phyloP scores from a whole-genome alignment of 805 yeast genomes.

The Wickerhamomyces hampshirensis region DNA sequence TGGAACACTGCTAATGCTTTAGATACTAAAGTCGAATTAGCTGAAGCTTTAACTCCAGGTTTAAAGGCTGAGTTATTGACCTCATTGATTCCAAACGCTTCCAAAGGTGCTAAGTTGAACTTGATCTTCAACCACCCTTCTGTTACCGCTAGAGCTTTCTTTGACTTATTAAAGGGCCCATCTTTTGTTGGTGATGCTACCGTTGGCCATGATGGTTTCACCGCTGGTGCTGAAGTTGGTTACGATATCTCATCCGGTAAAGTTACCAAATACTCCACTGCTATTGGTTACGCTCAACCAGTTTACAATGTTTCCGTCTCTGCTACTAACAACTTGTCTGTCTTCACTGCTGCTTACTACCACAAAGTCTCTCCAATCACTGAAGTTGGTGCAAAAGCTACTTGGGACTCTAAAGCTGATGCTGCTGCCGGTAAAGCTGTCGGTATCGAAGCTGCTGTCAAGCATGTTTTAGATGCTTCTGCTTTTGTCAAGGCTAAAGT shows the following conservation, averaged over 20 bases:
- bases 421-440: constrained; percentile 73
- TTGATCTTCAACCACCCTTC: constrained; percentile 89
- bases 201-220: constrained; percentile 92
- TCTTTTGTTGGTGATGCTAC: constrained; percentile 92
- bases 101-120: constrained; percentile 86
- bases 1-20: constrained; percentile 94
- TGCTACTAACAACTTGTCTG: constrained; percentile 80
- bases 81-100: constrained; percentile 77
- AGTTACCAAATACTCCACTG: constrained; percentile 90
- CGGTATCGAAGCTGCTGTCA: constrained; percentile 92
- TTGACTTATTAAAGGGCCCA: constrained; percentile 94
- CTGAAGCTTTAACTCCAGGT: constrained; percentile 91
- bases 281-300: constrained; percentile 88
- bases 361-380: constrained; percentile 88
- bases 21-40: constrained; percentile 89
- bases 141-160: constrained; percentile 90
- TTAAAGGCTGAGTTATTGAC: constrained; percentile 90
- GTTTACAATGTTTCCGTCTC: constrained; percentile 76
- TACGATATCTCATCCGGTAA: constrained; percentile 92
- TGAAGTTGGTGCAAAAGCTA: constrained; percentile 98
- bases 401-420: constrained; percentile 76
- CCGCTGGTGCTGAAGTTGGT: constrained; percentile 95
- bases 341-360: constrained; percentile 94
- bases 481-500: constrained; percentile 95
- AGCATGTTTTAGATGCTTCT: constrained; percentile 82